Evolutionary conservation across 768 basidiomycete genomes (phyloP).

Genomic region (Rhizopogon sp.): DNA sequence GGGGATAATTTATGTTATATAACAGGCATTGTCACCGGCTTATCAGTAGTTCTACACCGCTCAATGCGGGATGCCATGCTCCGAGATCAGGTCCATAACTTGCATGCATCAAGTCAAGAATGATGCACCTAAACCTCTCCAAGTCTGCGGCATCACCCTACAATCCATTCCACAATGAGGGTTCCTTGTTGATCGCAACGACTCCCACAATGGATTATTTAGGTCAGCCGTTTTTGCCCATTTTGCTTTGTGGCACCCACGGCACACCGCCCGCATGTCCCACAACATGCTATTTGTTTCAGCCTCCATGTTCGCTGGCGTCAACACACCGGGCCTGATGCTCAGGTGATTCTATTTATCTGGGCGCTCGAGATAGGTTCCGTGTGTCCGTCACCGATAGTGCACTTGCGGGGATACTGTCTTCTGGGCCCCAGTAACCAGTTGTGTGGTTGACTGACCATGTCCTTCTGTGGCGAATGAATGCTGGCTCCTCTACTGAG

Average conservation of each 20-base stretch:
- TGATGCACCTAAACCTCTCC: neutral
- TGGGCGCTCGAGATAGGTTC: neutral
- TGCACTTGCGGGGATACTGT: neutral
- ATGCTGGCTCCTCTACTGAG: neutral
- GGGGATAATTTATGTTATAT: neutral
- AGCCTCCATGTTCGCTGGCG: neutral
- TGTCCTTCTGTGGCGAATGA: neutral
- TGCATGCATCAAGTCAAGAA: neutral
- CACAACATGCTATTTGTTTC: neutral
- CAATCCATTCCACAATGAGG: neutral
- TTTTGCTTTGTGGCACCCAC: slow-evolving; percentile 1
- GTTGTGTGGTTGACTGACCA: neutral
- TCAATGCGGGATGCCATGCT: neutral
- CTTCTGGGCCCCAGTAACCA: neutral
- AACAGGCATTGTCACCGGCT: slow-evolving; percentile 1
- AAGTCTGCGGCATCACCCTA: neutral
- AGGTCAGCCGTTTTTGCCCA: neutral
- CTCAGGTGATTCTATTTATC: neutral
- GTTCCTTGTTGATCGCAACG: neutral
- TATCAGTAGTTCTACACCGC: neutral
- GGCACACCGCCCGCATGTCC: neutral
- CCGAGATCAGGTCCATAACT: neutral
- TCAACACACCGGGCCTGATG: neutral
- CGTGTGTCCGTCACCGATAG: neutral
- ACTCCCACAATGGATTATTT: neutral